A percentile compares a stretch with the other conserved stretches of the same genome.
Evolutionary conservation across 306 rosid species (phyloP).

Genomic region (Pyrus communis): DNA sequence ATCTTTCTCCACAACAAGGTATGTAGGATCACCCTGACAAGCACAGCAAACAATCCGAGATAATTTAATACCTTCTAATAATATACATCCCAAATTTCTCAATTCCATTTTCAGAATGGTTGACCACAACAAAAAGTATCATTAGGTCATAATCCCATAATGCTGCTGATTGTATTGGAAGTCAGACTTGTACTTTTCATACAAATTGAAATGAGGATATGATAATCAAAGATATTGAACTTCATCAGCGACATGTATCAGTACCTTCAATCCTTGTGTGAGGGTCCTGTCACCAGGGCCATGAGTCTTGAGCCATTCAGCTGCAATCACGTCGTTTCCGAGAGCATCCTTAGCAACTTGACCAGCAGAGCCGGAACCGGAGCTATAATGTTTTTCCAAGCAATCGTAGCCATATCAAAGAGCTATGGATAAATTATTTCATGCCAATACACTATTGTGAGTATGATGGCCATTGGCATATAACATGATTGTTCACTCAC

Average conservation of each 20-base stretch:
- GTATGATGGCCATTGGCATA: neutral
- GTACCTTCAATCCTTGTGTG: constrained; percentile 86
- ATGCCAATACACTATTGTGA: neutral
- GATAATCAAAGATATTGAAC: neutral
- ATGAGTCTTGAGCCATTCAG: constrained; percentile 74
- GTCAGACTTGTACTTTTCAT: neutral
- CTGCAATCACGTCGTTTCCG: constrained; percentile 77
- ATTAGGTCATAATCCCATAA: neutral
- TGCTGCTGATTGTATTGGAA: neutral
- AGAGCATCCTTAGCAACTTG: constrained; percentile 73
- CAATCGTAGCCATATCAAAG: neutral
- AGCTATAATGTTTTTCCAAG: constrained; percentile 28
- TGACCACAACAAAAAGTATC: neutral
- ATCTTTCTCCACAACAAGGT: constrained; percentile 92
- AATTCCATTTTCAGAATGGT: neutral
- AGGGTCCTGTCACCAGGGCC: constrained; percentile 91
- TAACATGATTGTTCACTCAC: neutral
- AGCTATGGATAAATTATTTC: neutral
- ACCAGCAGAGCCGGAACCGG: constrained; percentile 40
- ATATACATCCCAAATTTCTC: neutral
- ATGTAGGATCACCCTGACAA: constrained; percentile 86
- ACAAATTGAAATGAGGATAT: neutral
- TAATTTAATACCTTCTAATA: neutral
- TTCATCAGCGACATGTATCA: neutral
- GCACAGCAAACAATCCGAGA: neutral